Conservation (phyloP, 2,329 filamentous ascomycete genomes). For the Lasiodiplodia theobromae region DNA sequence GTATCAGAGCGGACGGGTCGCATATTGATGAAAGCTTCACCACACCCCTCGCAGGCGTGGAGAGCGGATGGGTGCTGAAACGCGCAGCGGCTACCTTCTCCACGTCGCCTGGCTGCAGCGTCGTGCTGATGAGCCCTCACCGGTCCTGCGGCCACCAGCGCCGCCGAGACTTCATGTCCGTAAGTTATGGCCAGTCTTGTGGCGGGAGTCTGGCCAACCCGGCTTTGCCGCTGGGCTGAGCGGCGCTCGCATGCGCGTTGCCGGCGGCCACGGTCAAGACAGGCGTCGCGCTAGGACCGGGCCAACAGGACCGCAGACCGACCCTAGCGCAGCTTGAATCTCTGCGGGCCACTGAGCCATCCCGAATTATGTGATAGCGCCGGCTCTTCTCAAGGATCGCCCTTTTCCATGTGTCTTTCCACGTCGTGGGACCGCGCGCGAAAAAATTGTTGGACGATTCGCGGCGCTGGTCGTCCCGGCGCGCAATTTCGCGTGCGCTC, state of each 20-base stretch:
- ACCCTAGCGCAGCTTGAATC: slow-evolving; percentile 4
- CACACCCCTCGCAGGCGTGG: not conserved
- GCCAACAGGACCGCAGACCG: slow-evolving; percentile 11
- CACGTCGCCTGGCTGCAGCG: not conserved
- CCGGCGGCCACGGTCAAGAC: slow-evolving; percentile 2
- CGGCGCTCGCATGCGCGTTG: slow-evolving; percentile 1
- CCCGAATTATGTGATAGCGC: slow-evolving; percentile 15
- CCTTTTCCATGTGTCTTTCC: slow-evolving; percentile 13
- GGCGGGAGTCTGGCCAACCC: slow-evolving; percentile 3
- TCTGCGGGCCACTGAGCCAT: slow-evolving; percentile 8
- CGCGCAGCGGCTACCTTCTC: not conserved
- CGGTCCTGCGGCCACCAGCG: not conserved
- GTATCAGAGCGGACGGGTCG: slow-evolving; percentile 20
- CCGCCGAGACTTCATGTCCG: slow-evolving; percentile 6
- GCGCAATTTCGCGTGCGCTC: slow-evolving; percentile 11
- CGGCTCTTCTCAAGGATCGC: not conserved
- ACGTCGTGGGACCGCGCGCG: not conserved
- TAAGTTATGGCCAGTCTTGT: not conserved
- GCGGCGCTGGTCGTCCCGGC: not conserved
- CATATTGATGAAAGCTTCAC: slow-evolving; percentile 17
- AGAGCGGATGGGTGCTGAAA: slow-evolving; percentile 1
- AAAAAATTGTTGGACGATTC: not conserved
- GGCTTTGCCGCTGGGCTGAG: not conserved
- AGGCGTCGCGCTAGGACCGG: not conserved
- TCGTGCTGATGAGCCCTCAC: not conserved